Conservation (phyloP, 2,329 filamentous ascomycete species). For the Aspergillus melleus region DNA sequence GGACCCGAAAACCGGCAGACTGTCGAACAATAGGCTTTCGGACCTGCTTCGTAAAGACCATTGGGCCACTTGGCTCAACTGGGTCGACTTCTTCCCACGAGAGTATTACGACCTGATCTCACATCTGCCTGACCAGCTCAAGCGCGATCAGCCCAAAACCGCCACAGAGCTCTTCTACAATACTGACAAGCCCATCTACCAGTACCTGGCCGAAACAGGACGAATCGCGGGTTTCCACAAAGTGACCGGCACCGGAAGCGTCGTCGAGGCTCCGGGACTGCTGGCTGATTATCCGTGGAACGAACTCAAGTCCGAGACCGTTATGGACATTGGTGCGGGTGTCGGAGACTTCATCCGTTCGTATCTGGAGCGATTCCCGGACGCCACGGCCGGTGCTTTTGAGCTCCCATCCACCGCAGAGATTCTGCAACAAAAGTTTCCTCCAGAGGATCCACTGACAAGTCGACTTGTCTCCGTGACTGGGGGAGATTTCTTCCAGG, state of each 20-base stretch:
- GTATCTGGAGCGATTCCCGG: not conserved
- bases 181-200: not conserved
- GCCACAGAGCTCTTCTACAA: not conserved
- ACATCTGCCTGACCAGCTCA: not conserved
- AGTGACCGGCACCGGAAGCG: not conserved
- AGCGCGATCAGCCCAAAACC: not conserved
- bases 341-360: not conserved
- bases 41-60: not conserved
- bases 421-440: not conserved
- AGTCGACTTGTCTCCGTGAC: not conserved
- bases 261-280: not conserved
- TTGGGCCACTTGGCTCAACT: not conserved
- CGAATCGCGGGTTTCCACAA: not conserved
- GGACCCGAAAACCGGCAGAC: not conserved
- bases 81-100: not conserved
- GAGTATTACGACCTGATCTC: not conserved
- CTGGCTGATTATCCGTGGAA: not conserved
- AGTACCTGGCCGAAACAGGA: not conserved
- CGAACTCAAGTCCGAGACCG: not conserved
- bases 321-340: not conserved
- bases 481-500: not conserved
- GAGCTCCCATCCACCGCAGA: not conserved
- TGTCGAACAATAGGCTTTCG: not conserved
- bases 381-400: not conserved
- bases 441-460: not conserved